phyloP scores from a whole-genome alignment of 805 yeast species.

The Torulaspora indica region DNA sequence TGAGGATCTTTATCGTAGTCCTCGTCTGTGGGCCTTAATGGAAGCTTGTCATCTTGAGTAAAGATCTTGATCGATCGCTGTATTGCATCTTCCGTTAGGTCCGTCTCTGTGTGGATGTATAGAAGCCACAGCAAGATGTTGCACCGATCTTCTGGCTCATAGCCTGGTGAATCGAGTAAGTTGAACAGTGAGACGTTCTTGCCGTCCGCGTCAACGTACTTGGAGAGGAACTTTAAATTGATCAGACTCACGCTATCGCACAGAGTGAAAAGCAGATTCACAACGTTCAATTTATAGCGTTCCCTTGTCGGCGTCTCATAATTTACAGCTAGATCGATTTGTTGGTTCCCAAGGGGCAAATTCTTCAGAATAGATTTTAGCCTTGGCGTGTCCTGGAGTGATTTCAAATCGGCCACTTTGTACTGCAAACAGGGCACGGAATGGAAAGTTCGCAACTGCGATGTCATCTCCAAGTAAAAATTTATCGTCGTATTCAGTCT shows the following conservation, averaged over 20 bases:
- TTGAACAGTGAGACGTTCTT: conserved; percentile 56
- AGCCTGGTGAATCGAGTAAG: conserved; percentile 58
- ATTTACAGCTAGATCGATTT: conserved; percentile 52
- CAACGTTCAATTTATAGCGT: conserved; percentile 52
- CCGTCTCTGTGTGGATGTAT: conserved; percentile 75
- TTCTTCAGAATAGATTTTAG: conserved; percentile 77
- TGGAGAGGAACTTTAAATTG: conserved; percentile 34
- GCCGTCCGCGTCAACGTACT: conserved; percentile 21
- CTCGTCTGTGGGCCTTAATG: conserved; percentile 12
- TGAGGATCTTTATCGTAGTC: conserved; percentile 29
- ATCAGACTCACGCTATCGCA: conserved; percentile 59
- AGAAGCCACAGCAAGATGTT: conserved; percentile 76
- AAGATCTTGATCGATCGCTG: conserved; percentile 23
- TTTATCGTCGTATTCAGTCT: conserved; percentile 92
- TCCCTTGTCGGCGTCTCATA: conserved; percentile 51
- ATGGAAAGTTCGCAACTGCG: conserved; percentile 87
- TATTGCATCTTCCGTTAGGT: conserved; percentile 48
- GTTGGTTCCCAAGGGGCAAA: conserved; percentile 31
- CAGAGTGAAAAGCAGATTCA: conserved; percentile 69
- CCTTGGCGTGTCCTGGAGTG: conserved; percentile 91
- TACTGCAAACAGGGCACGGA: conserved; percentile 84
- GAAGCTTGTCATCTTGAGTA: conserved; percentile 15
- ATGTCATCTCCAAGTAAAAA: conserved; percentile 92
- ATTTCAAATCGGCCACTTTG: conserved; percentile 49
- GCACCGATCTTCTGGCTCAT: conserved; percentile 64